Evolutionary conservation across 2,329 filamentous ascomycete species (phyloP).

Genomic region (Aspergillus sp.): DNA sequence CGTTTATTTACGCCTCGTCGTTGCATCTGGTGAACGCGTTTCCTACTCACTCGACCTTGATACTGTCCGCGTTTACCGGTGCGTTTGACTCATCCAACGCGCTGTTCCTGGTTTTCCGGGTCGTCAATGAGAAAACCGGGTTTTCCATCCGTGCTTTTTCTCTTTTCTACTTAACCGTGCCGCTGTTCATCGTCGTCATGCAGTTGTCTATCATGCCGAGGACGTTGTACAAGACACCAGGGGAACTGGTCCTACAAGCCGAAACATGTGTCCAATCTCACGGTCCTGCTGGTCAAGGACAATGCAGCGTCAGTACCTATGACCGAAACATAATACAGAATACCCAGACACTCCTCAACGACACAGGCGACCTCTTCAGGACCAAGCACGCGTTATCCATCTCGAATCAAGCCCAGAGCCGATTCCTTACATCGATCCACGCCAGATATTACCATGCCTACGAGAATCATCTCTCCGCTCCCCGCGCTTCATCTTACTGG

Average conservation of each 20-base stretch:
- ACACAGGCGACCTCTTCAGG: slow-evolving; percentile 9
- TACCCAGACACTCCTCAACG: slow-evolving; percentile 63
- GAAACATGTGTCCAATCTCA: slow-evolving; percentile 48
- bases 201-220: slow-evolving; percentile 65
- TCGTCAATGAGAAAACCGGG: slow-evolving; percentile 54
- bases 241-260: slow-evolving; percentile 67
- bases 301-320: too few relatives aligned
- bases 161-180: slow-evolving; percentile 60
- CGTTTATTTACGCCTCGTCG: slow-evolving; percentile 72
- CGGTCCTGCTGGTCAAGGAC: too few relatives aligned
- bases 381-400: slow-evolving; percentile 21
- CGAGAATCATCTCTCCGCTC: too few relatives aligned
- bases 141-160: slow-evolving; percentile 64
- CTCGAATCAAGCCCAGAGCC: slow-evolving; percentile 13
- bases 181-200: slow-evolving; percentile 53
- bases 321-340: too few relatives aligned
- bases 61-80: slow-evolving; percentile 68
- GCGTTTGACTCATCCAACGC: slow-evolving; percentile 78
- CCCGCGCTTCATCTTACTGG: slow-evolving; percentile 78
- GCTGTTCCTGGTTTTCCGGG: slow-evolving; percentile 63
- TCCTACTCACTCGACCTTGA: slow-evolving; percentile 64
- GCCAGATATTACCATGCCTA: background rate
- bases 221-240: slow-evolving; percentile 73
- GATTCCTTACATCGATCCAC: background rate
- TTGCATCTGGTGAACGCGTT: slow-evolving; percentile 83